Conservation (phyloP, 257 asterid species). For the Buddleja alternifolia region DNA sequence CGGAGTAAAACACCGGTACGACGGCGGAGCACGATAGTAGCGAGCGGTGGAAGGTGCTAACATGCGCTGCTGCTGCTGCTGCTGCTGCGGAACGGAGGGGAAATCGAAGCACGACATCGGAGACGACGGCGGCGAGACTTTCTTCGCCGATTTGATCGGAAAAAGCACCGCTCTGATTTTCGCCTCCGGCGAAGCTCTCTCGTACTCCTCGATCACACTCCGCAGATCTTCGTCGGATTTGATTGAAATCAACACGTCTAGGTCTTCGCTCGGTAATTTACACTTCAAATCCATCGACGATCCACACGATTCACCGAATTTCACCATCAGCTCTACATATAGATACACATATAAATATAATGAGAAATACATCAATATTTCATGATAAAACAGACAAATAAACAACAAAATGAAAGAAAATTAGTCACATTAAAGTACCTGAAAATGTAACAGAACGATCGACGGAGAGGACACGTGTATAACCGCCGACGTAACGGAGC, state of each 20-base stretch:
- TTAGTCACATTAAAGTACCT: slow-evolving; percentile 30
- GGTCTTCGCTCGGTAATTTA: slow-evolving; percentile 74
- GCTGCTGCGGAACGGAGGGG: slow-evolving; percentile 37
- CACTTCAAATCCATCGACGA: slow-evolving; percentile 67
- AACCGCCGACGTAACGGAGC: slow-evolving; percentile 83
- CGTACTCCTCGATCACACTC: slow-evolving; percentile 68
- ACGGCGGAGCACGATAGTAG: slow-evolving; percentile 29
- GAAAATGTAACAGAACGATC: slow-evolving; percentile 43
- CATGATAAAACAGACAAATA: not conserved
- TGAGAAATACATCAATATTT: not conserved
- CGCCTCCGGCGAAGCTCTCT: slow-evolving; percentile 49
- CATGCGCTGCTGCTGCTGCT: slow-evolving; percentile 19
- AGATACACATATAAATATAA: not conserved
- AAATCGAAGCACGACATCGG: slow-evolving; percentile 72
- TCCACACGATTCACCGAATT: slow-evolving; percentile 76
- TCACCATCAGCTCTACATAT: slow-evolving; percentile 75
- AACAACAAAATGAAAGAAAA: not conserved
- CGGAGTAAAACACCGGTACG: slow-evolving; percentile 25
- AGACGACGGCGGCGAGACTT: slow-evolving; percentile 62
- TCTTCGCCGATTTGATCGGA: slow-evolving; percentile 52
- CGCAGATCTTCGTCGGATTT: slow-evolving; percentile 74
- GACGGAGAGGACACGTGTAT: slow-evolving; percentile 75
- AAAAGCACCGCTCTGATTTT: slow-evolving; percentile 73
- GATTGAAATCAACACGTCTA: slow-evolving; percentile 72
- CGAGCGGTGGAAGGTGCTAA: slow-evolving; percentile 23